Conservation (phyloP, 2,329 filamentous ascomycete genomes). For the Allantophomopsis lycopodina region DNA sequence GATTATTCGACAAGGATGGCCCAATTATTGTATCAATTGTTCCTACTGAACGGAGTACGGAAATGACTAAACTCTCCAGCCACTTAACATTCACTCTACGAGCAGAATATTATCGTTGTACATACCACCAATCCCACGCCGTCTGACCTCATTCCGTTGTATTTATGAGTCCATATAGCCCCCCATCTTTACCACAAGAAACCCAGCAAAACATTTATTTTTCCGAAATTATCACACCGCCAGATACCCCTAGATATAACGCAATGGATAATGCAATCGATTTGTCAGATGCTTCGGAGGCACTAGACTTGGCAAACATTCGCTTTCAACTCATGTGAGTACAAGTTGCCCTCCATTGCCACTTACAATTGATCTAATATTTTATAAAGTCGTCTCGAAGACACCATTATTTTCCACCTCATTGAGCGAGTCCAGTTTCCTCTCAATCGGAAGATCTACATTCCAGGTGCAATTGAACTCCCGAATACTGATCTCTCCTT, state of each 20-base stretch:
- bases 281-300: constrained; percentile 70
- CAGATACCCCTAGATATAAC: constrained; percentile 6
- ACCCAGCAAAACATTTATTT: background rate
- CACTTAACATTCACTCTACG: no score
- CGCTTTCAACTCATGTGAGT: constrained; percentile 84
- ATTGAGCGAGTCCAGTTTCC: constrained; percentile 98
- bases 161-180: no score
- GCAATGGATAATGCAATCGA: constrained; percentile 84
- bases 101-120: no score
- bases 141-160: no score
- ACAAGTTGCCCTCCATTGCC: constrained; percentile 15
- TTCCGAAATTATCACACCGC: constrained; percentile 1
- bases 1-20: no score
- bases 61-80: no score
- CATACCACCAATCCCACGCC: no score
- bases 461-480: constrained; percentile 64
- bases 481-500: constrained; percentile 64
- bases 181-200: no score
- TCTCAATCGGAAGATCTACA: constrained; percentile 78
- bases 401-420: constrained; percentile 93
- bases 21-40: no score
- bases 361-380: background rate
- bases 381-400: constrained; percentile 67
- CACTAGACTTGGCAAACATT: constrained; percentile 81
- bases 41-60: no score